Conservation (phyloP, 1,284 basidiomycete species). For the Puccinia sorghi region DNA sequence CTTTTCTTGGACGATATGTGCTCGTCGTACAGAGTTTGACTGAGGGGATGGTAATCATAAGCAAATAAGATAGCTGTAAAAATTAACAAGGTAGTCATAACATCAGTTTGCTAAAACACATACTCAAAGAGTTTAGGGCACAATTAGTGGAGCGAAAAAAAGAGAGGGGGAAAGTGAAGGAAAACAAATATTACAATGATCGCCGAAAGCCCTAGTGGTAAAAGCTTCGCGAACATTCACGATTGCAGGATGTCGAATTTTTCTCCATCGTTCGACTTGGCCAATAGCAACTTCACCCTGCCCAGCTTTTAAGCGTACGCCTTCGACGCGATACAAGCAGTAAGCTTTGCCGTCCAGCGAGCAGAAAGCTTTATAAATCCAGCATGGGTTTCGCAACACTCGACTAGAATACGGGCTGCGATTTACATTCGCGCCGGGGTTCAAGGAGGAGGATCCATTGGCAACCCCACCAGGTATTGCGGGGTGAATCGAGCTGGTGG, state of each 20-base stretch:
- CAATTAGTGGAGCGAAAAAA: not conserved
- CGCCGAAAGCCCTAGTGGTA: slow-evolving; percentile 88
- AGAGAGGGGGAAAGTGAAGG: not conserved
- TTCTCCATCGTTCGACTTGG: slow-evolving; percentile 82
- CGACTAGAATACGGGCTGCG: not conserved
- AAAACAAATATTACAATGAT: slow-evolving; percentile 70
- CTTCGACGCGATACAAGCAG: slow-evolving; percentile 61
- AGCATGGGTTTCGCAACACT: slow-evolving; percentile 43
- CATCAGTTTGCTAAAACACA: not conserved
- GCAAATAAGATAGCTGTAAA: slow-evolving; percentile 80
- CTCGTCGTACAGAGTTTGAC: slow-evolving; percentile 77
- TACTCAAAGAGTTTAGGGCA: not conserved
- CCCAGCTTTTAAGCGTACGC: slow-evolving; percentile 75
- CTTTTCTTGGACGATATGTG: slow-evolving; percentile 62
- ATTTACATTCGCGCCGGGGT: slow-evolving; percentile 59
- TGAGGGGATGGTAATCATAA: slow-evolving; percentile 84
- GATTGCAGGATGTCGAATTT: slow-evolving; percentile 82
- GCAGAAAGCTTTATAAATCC: slow-evolving; percentile 47
- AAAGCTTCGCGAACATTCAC: slow-evolving; percentile 87
- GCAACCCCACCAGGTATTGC: slow-evolving; percentile 78
- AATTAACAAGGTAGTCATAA: not conserved
- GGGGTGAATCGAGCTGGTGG: slow-evolving; percentile 67
- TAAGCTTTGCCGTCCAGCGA: slow-evolving; percentile 57
- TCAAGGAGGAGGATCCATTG: slow-evolving; percentile 77
- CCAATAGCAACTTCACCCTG: slow-evolving; percentile 70